Percentiles rank a stretch among this genome's conserved stretches.
phyloP scores from a whole-genome alignment of 371 early-diverging fungal species.

The Actinomucor elegans region DNA sequence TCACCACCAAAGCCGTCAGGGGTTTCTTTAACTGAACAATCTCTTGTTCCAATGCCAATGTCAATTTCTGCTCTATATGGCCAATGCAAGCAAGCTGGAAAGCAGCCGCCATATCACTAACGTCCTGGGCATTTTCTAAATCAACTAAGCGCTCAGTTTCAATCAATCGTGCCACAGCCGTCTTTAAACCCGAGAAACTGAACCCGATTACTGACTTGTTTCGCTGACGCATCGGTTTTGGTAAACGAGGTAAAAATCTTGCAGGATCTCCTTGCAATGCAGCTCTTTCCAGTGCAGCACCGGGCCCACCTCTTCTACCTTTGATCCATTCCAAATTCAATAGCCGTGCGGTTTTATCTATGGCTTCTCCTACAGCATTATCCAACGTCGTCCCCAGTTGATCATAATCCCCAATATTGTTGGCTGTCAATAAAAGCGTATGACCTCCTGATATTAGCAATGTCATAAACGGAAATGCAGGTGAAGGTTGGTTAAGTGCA shows the following conservation, averaged over 20 bases:
- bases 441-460: constrained; percentile 85
- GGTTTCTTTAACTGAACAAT: constrained; percentile 31
- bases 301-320: constrained; percentile 72
- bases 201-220: constrained; percentile 60
- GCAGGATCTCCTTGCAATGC: constrained; percentile 58
- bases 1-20: constrained; percentile 69
- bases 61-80: constrained; percentile 71
- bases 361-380: constrained; percentile 82
- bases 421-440: constrained; percentile 67
- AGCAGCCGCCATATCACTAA: constrained; percentile 72
- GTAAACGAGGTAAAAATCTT: constrained; percentile 50
- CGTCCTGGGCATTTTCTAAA: constrained; percentile 31
- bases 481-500: constrained; percentile 26
- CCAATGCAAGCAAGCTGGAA: constrained; percentile 69
- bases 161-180: constrained; percentile 54
- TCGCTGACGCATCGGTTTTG: constrained; percentile 67
- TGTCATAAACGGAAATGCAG: constrained; percentile 73
- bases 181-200: constrained; percentile 82
- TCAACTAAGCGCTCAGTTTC: constrained; percentile 33
- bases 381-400: constrained; percentile 73
- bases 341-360: constrained; percentile 76
- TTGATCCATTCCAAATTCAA: constrained; percentile 67
- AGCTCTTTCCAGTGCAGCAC: constrained; percentile 71
- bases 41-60: constrained; percentile 58
- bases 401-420: constrained; percentile 65